Evolutionary conservation across 345 rosid genomes (phyloP), one percentile per base, ranked within the genome.

Genomic region (Arabis alpina): DNA sequence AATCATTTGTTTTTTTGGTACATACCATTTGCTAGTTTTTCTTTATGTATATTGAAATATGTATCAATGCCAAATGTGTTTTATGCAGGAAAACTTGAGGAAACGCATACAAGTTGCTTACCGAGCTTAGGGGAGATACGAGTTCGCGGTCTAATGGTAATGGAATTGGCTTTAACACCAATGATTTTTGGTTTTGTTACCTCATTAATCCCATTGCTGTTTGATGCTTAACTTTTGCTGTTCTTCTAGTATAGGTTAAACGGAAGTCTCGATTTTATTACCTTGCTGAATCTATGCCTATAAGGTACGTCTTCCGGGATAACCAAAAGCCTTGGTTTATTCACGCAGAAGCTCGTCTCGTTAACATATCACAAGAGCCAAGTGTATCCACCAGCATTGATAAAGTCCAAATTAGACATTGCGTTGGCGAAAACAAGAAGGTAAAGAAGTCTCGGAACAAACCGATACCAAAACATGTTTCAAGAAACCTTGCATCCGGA

Each of bases 51-150:
- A 36, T 25, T 14, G 40, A 60, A 61, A 4, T 37, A 30, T 43
- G 23, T 39, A 49, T 14, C 28, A 58, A 66, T 42, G 5, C 1
- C 5, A 58, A 7, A n/a, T 52, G 45, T 61, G 30, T 15, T 47
- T 47, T 41, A 55, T 81, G 82, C 73, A 88, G 94, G 86, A 70
- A 73, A 80, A 74, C 76, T 88, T 13, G 86, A 82, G 76, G 75
- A 66, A 72, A 44, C 65, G 30, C 93, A 90, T 48, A 82, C 58
- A 54, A 59, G 68, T 67, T 74, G 73, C 67, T 66, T 73, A n/a
- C 48, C 66, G 13, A 74, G 49, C 68, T 45, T 54, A 27, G 78
- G 69, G 45, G 81, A 80, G 74, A 82, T 90, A 42, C 68, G 66
- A 76, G 88, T 78, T 66, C 28, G 43, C 57, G 73, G 78, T 61